A percentile compares a stretch with the other conserved stretches of the same genome.
phyloP scores from a whole-genome alignment of 352 stramenopile genomes.

The Globisporangium irregulare region DNA sequence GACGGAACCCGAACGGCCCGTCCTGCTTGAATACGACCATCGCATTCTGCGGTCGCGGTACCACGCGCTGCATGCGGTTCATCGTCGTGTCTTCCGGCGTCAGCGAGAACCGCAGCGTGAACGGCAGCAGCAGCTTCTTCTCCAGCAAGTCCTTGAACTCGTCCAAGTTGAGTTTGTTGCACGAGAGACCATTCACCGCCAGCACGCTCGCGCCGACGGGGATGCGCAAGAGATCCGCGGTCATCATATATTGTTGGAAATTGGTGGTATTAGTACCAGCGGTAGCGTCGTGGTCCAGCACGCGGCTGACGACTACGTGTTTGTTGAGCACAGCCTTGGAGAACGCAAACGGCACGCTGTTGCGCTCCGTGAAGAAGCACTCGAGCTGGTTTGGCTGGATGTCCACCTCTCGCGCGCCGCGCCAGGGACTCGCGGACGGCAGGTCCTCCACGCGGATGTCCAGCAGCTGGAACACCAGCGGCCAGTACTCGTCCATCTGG shows the following conservation, averaged over 20 bases:
- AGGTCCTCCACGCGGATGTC: constrained; percentile 80
- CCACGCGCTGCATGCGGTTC: constrained; percentile 47
- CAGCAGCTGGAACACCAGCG: constrained; percentile 75
- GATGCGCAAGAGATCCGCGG: constrained; percentile 37
- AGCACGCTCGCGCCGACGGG: constrained; percentile 60
- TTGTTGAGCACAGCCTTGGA: constrained; percentile 69
- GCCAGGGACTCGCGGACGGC: constrained; percentile 71
- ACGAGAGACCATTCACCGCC: constrained; percentile 74
- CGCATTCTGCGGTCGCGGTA: constrained; percentile 45
- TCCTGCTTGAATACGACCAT: constrained; percentile 72
- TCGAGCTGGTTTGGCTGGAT: constrained; percentile 73
- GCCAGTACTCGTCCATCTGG: constrained; percentile 86
- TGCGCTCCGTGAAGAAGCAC: constrained; percentile 43
- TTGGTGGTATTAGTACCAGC: neutral
- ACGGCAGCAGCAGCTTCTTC: constrained; percentile 41
- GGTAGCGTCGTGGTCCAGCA: constrained; percentile 36
- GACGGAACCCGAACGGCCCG: constrained; percentile 68
- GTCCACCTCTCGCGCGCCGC: constrained; percentile 69
- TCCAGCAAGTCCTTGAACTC: constrained; percentile 58
- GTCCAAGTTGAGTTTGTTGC: constrained; percentile 66
- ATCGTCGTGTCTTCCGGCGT: constrained; percentile 55
- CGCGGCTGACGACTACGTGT: constrained; percentile 55
- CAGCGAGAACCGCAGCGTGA: constrained; percentile 67
- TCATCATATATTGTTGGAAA: constrained; percentile 10
- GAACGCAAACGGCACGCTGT: constrained; percentile 62